A percentile compares a stretch with the other conserved stretches of the same genome.
phyloP scores from a whole-genome alignment of 1,139 yeast genomes.

The Candida pseudoviswanathii region DNA sequence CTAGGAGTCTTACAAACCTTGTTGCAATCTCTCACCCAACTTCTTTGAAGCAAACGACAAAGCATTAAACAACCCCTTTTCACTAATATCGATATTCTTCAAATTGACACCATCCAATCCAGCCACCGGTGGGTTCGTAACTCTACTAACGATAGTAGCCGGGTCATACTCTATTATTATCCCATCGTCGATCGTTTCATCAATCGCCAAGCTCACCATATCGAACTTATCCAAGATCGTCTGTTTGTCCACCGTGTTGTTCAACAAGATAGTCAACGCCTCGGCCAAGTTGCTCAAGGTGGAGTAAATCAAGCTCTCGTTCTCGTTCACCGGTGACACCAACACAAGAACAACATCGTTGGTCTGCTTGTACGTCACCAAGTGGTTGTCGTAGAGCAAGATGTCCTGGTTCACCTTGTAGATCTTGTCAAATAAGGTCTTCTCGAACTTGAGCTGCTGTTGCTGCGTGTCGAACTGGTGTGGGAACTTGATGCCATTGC shows the following conservation, averaged over 20 bases:
- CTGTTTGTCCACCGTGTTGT: conserved; percentile 75
- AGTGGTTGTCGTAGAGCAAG: conserved; percentile 72
- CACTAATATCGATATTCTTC: conserved; percentile 76
- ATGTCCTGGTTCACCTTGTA: conserved; percentile 81
- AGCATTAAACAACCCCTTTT: conserved; percentile 85
- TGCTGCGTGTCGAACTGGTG: conserved; percentile 44
- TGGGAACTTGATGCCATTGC: conserved; percentile 9
- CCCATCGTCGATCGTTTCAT: conserved; percentile 92
- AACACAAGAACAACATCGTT: conserved; percentile 74
- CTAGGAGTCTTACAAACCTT: conserved; percentile 47
- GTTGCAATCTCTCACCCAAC: conserved; percentile 84
- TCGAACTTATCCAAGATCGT: conserved; percentile 84
- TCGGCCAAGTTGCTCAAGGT: conserved; percentile 79
- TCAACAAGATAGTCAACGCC: conserved; percentile 75
- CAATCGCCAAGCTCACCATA: conserved; percentile 80
- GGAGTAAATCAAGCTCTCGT: conserved; percentile 80
- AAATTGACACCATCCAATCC: conserved; percentile 46
- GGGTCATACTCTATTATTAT: conserved; percentile 90
- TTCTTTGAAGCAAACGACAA: conserved; percentile 88
- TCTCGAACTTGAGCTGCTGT: conserved; percentile 79
- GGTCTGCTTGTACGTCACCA: conserved; percentile 82
- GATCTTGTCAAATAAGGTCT: conserved; percentile 69
- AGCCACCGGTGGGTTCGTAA: conserved; percentile 71
- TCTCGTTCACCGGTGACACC: conserved; percentile 77
- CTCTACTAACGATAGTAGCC: conserved; percentile 83